phyloP scores from a whole-genome alignment of 495 filamentous ascomycete species.

The Aspergillus asperescens region DNA sequence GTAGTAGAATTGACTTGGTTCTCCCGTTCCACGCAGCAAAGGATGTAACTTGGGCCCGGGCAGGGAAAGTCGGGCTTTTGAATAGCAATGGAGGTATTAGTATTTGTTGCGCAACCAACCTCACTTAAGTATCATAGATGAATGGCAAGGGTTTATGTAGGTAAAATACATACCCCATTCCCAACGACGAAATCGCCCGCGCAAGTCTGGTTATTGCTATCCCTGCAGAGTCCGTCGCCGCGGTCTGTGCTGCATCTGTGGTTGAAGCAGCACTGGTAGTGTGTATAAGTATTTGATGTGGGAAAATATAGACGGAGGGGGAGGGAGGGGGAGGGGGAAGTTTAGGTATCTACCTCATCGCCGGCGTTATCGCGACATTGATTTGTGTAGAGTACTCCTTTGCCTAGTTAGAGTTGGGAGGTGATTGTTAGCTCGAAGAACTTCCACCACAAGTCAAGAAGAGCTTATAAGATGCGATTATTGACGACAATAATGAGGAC shows the following conservation, averaged over 20 bases:
- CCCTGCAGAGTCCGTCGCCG: constrained; percentile 2
- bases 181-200: background rate
- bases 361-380: background rate
- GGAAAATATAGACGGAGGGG: background rate
- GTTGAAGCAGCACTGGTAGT: constrained; percentile 6
- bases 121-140: background rate
- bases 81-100: background rate
- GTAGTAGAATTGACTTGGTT: constrained; percentile 1
- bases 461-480: too few species aligned
- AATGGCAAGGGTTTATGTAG: too few species aligned
- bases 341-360: background rate
- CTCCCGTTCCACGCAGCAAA: constrained; percentile 7
- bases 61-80: constrained; percentile 1
- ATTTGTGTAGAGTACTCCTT: background rate
- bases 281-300: background rate
- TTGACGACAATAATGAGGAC: too few species aligned
- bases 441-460: too few species aligned
- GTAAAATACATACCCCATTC: background rate
- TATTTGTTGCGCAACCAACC: too few species aligned
- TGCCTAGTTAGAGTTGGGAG: too few species aligned
- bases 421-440: too few species aligned
- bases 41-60: background rate
- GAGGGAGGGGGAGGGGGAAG: background rate
- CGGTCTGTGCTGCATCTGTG: background rate
- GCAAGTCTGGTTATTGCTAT: constrained; percentile 8